Conservation (phyloP, 1,284 basidiomycete species). For the Pseudozyma hubeiensis region DNA sequence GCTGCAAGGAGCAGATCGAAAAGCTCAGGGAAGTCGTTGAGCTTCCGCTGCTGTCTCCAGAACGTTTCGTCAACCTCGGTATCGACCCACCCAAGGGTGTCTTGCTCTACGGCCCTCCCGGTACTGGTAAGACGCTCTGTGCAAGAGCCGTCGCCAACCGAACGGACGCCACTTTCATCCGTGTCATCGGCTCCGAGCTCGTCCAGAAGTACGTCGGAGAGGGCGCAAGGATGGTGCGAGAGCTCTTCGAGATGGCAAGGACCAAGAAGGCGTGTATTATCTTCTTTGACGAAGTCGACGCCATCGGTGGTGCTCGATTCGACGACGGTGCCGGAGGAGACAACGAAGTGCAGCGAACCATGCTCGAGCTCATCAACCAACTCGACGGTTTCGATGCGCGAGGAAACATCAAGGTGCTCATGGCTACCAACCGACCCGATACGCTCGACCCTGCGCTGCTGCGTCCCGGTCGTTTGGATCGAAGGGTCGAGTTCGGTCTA, state of each 20-base stretch:
- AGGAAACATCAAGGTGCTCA: conserved; percentile 99
- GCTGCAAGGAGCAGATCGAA: conserved; percentile 99
- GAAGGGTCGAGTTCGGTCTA: conserved; percentile 93
- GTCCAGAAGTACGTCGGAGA: conserved; percentile 99
- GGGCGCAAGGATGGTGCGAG: conserved; percentile 97
- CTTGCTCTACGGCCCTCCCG: conserved; percentile 91
- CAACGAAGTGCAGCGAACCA: conserved; percentile 99
- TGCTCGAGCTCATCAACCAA: conserved; percentile 99
- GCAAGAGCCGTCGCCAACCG: conserved; percentile 98
- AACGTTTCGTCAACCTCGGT: conserved; percentile 96
- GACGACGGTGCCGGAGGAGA: conserved; percentile 99
- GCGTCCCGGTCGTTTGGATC: conserved; percentile 93
- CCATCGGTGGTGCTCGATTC: conserved; percentile 97
- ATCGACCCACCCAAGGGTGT: conserved; percentile 99
- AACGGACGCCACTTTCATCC: conserved; percentile 98
- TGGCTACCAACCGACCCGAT: conserved; percentile 99
- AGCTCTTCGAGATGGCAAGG: conserved; percentile 98
- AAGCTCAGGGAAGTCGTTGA: conserved; percentile 99
- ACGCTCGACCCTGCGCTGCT: conserved; percentile 96
- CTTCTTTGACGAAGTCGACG: conserved; percentile 98
- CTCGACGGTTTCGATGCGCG: conserved; percentile 97
- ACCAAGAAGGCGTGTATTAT: conserved; percentile 99
- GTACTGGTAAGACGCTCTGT: conserved; percentile 98
- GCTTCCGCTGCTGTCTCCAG: conserved; percentile 88
- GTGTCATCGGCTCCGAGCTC: conserved; percentile 97